Base-by-base conservation (phyloP, 306 rosid species). In the Begonia loranthoides region DNA sequence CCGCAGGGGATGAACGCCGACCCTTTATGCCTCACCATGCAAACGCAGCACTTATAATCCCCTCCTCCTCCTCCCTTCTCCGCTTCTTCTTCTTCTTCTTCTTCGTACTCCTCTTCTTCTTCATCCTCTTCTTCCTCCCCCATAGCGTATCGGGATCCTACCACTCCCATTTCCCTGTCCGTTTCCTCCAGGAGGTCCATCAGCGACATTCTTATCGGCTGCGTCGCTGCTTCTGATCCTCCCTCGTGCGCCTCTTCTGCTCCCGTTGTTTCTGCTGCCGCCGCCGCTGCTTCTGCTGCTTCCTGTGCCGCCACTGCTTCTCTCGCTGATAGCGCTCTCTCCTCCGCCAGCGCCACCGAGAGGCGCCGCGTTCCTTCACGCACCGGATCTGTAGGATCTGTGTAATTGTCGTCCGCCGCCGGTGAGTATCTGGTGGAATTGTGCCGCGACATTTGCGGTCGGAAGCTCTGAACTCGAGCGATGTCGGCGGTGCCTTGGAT, bases 21-120 rank as follows among this genome's bases (percentile, higher is more conserved):
- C 9, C 87, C 90, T 54, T 76, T 89, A 52, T 84, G 89, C 80
- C 81, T 78, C 28, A 85, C 94, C 97, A 82, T 89, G 68, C 97
- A 89, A 60, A 85, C 71, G 66, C 95, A 82, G 75, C 97, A 89
- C 12, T 65, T 76, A n/a, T 57, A 51, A 46, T 79, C 97, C 38
- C 50, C 55, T 0, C 60, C 71, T 0, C 60, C 71, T 40, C 60
- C 76, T 6, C 11, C 69, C 1, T 50, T 59, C 8, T 45, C 72
- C 6, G 52, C 59, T 12, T 73, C 41, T 0, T 48, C 75, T 0
- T 63, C 67, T 0, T 54, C 67, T 2, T 72, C 48, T 4, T 4
- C 45, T 2, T 9, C 3, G 45, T 2, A 2, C 1, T 48, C 79
- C 0, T 54, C 72, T 0, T 68, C 76, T 0, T 65, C 68, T 0